Evolutionary conservation across 176 grass and related monocot species (phyloP), one percentile per base, ranked within the genome.

Genomic region (Melocanna baccifera): DNA sequence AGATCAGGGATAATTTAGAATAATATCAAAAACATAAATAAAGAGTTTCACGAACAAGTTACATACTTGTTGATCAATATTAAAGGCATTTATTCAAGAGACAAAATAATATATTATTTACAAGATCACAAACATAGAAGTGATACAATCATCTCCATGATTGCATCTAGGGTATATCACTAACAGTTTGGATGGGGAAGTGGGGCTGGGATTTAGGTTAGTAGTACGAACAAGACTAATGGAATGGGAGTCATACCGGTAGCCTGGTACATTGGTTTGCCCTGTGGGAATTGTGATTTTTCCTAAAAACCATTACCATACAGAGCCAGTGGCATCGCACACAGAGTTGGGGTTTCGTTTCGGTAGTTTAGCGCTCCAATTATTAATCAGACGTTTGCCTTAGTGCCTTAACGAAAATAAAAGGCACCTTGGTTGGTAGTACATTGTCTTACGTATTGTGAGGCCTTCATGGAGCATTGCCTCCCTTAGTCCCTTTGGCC

Each of bases 401-500:
- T 67, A 36, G 12, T 13, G 43, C 23, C 59, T 77, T 7, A 15
- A 16, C 0, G 36, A 36, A 41, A 83, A 22, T 84, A 67, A 76
- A 47, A 47, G 6, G 6, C 52, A 51, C 22, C 22, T 76, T 77
- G 41, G 1, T 2, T 66, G 22, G 40, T 29, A 7, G 20, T 41
- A 1, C 16, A 29, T 40, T 19, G 15, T 72, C 45, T 6, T 22
- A 71, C 47, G 65, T 30, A 55, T 42, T 56, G 9, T 0, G 3
- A 63, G 55, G 18, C 32, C 45, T 80, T 65, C 58, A 64, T 72
- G 76, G 76, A 32, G 84, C 22, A 29, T 69, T 77, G 20, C 15
- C 43, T 62, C 6, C 9, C 39, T 77, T 77, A 34, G 67, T 62
- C 6, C 9, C 39, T 77, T 77, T 46, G 67, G 9, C 13, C 53